Evolutionary conservation across 1,284 basidiomycete genomes (phyloP).

Genomic region (Heliocybe sulcata): DNA sequence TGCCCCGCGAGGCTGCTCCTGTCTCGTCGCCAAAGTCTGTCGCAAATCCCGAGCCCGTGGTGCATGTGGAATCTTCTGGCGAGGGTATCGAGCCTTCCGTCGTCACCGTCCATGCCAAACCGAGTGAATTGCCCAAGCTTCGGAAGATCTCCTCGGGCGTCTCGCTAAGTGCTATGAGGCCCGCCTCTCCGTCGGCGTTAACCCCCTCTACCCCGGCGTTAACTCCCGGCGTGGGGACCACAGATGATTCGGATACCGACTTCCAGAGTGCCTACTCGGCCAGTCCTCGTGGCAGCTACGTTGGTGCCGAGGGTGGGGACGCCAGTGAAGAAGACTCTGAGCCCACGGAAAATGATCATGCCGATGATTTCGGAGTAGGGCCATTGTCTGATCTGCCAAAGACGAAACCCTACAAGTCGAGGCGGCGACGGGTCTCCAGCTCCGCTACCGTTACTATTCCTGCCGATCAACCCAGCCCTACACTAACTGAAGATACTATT

Average conservation of each 20-base stretch:
- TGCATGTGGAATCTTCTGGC: neutral
- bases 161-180: conserved; percentile 23
- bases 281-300: conserved; percentile 59
- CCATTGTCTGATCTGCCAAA: conserved; percentile 1
- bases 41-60: conserved; percentile 6
- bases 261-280: conserved; percentile 79
- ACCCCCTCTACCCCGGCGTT: conserved; percentile 33
- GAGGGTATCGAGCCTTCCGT: neutral
- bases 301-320: neutral
- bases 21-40: neutral
- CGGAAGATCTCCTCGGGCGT: conserved; percentile 26
- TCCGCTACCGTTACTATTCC: conserved; percentile 16
- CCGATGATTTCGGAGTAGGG: neutral
- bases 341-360: neutral
- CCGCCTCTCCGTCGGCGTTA: conserved; percentile 17
- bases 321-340: neutral
- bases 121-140: conserved; percentile 13
- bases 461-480: conserved; percentile 27
- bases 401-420: neutral
- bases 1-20: conserved; percentile 19
- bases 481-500: conserved; percentile 30
- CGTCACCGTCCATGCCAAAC: neutral
- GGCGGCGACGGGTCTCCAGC: conserved; percentile 40
- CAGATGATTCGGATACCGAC: conserved; percentile 78
- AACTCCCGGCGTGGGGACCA: conserved; percentile 34